A percentile compares a stretch with the other conserved stretches of the same genome.
These are phyloP conservation scores for Trichoderma virens DNA, from an alignment of 495 filamentous ascomycete species.

Conservation along the genomic window DNA sequence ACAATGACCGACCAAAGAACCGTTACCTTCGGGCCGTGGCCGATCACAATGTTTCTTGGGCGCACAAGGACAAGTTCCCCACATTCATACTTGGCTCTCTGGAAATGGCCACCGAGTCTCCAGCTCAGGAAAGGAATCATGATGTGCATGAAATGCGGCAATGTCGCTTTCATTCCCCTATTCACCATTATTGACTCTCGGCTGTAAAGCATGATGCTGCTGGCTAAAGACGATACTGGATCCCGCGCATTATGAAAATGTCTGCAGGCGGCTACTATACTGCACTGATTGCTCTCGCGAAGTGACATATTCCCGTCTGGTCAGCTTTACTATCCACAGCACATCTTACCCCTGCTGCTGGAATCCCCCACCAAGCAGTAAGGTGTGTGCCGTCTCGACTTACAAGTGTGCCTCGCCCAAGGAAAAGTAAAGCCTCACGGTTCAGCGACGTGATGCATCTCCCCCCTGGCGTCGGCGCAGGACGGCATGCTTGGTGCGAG, in stretches of 20 bases:
- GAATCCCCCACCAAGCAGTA: background rate
- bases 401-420: background rate
- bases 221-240: background rate
- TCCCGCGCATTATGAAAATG: background rate
- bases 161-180: background rate
- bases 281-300: background rate
- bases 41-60: background rate
- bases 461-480: background rate
- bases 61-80: background rate
- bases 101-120: background rate
- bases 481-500: background rate
- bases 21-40: background rate
- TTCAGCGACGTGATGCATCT: background rate
- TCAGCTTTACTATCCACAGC: background rate
- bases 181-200: background rate
- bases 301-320: background rate
- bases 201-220: background rate
- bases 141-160: background rate
- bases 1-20: background rate
- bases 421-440: background rate
- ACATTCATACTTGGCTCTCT: background rate
- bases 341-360: background rate
- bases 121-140: background rate
- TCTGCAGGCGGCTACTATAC: background rate
- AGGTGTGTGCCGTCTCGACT: background rate